Evolutionary conservation across 2,329 filamentous ascomycete species (phyloP), one percentile per base, ranked within the genome.

Genomic region (Botrytis squamosa): DNA sequence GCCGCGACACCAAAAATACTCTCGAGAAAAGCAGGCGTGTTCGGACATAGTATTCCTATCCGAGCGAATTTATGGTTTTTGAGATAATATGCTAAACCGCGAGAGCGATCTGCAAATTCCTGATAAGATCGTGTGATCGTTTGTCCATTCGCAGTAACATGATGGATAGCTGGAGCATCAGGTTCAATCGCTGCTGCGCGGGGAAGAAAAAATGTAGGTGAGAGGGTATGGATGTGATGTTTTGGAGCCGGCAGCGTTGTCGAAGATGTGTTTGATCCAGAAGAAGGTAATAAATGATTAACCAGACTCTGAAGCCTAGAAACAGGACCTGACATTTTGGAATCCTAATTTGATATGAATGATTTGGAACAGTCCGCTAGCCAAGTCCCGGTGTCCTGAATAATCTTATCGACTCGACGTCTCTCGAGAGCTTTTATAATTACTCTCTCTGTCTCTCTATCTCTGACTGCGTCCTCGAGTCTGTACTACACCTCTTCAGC

Each of bases 11-110:
- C 96, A 80, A 93, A 99, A 75, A 97, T 93, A 10, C 90, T 89
- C 83, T 98, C 95, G 42, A 99, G 86, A 79, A 98, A 98, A 0
- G 95, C 95, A 0, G 96, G 96, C 1, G 96, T 99, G 81, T 99
- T 99, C 4, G 96, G 93, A 14, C 90, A 91, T 18, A 99, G 86
- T 66, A 99, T 91, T 10, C 96, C 96, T 9, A 98, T 92, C 74
- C 93, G 88, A 79, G 89, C 91, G 80, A 89, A 90, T 7, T 88
- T 87, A 80, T 93, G 89, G 82, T 93, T 93, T 78, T 88, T 88
- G 73, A 99, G 82, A 81, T 92, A 98, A 83, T 97, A 98, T 22
- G 94, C 95, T 29, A 99, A 85, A 0, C 95, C 96, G 60, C 93
- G 86, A 4, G 95, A 93, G 62, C 96, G 93, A 80, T 97, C 93